A percentile compares a stretch with the other conserved stretches of the same genome.
Conservation (phyloP, 352 stramenopile species). For the Aphanomyces stellatus region DNA sequence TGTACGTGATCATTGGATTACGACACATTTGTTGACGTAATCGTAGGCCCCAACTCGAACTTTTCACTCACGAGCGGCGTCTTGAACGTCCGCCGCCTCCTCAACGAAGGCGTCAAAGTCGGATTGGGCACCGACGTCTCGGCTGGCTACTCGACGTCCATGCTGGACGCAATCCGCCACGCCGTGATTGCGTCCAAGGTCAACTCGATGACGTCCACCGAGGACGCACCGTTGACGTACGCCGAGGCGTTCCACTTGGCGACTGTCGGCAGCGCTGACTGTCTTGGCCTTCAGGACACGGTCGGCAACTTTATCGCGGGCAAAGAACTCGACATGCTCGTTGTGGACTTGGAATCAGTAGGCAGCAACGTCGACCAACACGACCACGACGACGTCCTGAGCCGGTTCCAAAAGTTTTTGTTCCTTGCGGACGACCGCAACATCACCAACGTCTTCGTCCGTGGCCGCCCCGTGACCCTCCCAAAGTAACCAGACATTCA, state of each 20-base stretch:
- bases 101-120: slow-evolving; percentile 81
- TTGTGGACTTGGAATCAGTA: slow-evolving; percentile 53
- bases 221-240: slow-evolving; percentile 39
- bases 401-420: slow-evolving; percentile 87
- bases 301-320: slow-evolving; percentile 85
- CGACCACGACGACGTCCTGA: slow-evolving; percentile 39
- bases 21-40: background rate
- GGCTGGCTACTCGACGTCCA: slow-evolving; percentile 90
- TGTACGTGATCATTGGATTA: slow-evolving; percentile 31
- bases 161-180: slow-evolving; percentile 88
- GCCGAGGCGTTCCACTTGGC: slow-evolving; percentile 87
- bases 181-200: slow-evolving; percentile 87
- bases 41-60: slow-evolving; percentile 79
- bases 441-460: slow-evolving; percentile 80
- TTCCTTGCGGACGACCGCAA: slow-evolving; percentile 88
- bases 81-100: slow-evolving; percentile 64
- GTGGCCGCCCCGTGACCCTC: slow-evolving; percentile 44
- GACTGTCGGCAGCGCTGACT: slow-evolving; percentile 79
- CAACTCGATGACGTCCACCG: slow-evolving; percentile 40
- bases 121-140: slow-evolving; percentile 92
- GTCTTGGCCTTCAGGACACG: slow-evolving; percentile 60
- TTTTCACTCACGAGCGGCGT: slow-evolving; percentile 88
- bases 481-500: no score
- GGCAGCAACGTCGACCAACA: slow-evolving; percentile 62
- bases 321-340: slow-evolving; percentile 88